These are phyloP conservation scores for Dactylonectria macrodidyma DNA, from an alignment of 2,329 filamentous ascomycete species.

Conservation along the genomic window DNA sequence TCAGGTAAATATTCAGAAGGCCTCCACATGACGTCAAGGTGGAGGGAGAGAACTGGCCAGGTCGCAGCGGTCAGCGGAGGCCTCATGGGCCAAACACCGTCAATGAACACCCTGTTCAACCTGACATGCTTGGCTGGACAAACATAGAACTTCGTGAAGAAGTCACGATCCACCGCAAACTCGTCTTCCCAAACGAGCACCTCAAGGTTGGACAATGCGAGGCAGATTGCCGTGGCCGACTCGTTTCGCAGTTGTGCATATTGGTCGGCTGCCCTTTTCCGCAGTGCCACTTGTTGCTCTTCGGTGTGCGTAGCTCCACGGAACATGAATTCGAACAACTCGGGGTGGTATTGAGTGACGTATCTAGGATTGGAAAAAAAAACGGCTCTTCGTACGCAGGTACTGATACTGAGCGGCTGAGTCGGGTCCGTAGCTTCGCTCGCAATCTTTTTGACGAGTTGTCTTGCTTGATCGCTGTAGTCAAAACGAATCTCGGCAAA, in stretches of 20 bases:
- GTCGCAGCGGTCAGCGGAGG: slow-evolving; percentile 13
- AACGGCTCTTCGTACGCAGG: slow-evolving; percentile 14
- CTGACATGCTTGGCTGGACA: slow-evolving; percentile 7
- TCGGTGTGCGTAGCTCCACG: not conserved
- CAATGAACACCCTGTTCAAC: not conserved
- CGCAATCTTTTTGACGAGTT: not conserved
- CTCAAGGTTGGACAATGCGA: slow-evolving; percentile 30
- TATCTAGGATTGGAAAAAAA: not conserved
- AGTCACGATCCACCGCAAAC: slow-evolving; percentile 14
- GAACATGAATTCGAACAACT: slow-evolving; percentile 7
- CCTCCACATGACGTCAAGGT: not conserved
- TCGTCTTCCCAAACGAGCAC: slow-evolving; percentile 17
- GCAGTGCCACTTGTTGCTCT: not conserved
- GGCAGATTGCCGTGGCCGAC: not conserved
- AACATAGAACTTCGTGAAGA: slow-evolving; percentile 3
- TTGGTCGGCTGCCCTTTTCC: not conserved
- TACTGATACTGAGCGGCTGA: not conserved
- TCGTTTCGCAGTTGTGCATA: not conserved
- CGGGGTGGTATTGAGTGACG: not conserved
- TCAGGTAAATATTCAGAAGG: not conserved
- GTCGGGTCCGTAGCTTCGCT: not conserved
- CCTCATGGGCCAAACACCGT: slow-evolving; percentile 5
- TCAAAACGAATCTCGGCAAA: slow-evolving; percentile 34
- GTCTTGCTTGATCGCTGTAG: slow-evolving; percentile 7
- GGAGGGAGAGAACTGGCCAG: slow-evolving; percentile 23